Conservation (phyloP, 2,329 filamentous ascomycete genomes). For the Phialophora macrospora region DNA sequence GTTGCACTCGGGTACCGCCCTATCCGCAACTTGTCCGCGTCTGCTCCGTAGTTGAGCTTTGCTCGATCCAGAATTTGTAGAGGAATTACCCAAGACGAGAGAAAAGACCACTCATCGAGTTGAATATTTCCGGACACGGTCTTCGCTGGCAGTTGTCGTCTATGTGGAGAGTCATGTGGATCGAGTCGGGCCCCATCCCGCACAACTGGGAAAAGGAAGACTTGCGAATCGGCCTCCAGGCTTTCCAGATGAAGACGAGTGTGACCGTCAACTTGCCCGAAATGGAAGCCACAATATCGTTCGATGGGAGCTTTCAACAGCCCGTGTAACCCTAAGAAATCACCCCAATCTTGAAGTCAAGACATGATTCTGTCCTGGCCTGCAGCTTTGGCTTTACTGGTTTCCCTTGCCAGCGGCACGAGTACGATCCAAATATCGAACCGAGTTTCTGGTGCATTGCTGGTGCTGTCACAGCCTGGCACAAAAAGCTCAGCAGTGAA, state of each 20-base stretch:
- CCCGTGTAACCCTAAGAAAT: not conserved
- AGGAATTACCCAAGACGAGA: not conserved
- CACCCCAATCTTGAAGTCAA: not conserved
- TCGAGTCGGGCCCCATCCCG: not conserved
- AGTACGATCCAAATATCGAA: not conserved
- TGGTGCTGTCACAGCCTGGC: not conserved
- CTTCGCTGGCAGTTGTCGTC: not conserved
- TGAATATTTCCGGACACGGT: not conserved
- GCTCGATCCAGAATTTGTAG: not conserved
- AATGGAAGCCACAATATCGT: not conserved
- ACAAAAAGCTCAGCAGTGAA: not conserved
- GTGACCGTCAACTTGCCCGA: not conserved
- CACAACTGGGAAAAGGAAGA: not conserved
- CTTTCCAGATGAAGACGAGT: not conserved
- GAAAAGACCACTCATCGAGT: not conserved
- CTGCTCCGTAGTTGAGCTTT: not conserved
- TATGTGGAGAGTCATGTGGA: constrained; percentile 1
- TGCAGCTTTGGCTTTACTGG: not conserved
- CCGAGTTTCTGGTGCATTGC: no score
- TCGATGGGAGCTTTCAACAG: not conserved
- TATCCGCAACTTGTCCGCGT: not conserved
- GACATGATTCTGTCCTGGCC: not conserved
- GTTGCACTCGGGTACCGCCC: not conserved
- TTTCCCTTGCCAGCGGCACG: not conserved
- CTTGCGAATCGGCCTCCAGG: not conserved